Base-by-base conservation (phyloP, 2,329 filamentous ascomycete genomes). In the Dendryphion nanum region DNA sequence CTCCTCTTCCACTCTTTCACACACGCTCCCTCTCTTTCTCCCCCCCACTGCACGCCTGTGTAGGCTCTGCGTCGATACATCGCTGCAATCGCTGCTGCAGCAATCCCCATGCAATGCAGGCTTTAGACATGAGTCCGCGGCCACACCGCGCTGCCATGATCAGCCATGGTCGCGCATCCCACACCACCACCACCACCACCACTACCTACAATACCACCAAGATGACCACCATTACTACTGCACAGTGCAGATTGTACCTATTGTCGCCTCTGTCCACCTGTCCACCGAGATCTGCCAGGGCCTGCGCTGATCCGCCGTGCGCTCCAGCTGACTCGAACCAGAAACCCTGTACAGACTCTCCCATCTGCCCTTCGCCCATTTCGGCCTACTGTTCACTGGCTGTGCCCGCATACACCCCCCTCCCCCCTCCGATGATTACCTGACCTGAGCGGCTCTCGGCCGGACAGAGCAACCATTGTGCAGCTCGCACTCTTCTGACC, bases 251-350 rank as follows among this genome's bases (percentile, higher is more conserved):
- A n/a, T n/a, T n/a, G n/a, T n/a, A n/a, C n/a, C n/a, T n/a, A n/a
- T n/a, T n/a, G n/a, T n/a, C n/a, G n/a, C n/a, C n/a, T n/a, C n/a
- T n/a, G n/a, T n/a, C n/a, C n/a, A n/a, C n/a, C 23, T 10, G 23
- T 26, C 23, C 31, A 33, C 31, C 20, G 12, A 10, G 12, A 19
- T 10, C 16, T 8, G 12, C 29, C 29, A 8, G 29, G 29, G 29
- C 29, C 31, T 51, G 48, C 47, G 55, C 47, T 52, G 59, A 60
- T 44, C 42, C 35, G 39, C 23, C 44, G 32, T 53, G 45, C 48
- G 37, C 53, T 61, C 52, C 52, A 57, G 55, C 51, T 57, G 57
- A 61, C 53, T 57, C 54, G 53, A 47, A 45, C 48, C 48, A 55
- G 55, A 50, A 54, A 50, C 35, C 48, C 45, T 33, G 41, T 53